Percentiles rank a stretch among this genome's conserved stretches.
phyloP scores from a whole-genome alignment of 2,329 filamentous ascomycete species.

The Colletotrichum eremochloae region DNA sequence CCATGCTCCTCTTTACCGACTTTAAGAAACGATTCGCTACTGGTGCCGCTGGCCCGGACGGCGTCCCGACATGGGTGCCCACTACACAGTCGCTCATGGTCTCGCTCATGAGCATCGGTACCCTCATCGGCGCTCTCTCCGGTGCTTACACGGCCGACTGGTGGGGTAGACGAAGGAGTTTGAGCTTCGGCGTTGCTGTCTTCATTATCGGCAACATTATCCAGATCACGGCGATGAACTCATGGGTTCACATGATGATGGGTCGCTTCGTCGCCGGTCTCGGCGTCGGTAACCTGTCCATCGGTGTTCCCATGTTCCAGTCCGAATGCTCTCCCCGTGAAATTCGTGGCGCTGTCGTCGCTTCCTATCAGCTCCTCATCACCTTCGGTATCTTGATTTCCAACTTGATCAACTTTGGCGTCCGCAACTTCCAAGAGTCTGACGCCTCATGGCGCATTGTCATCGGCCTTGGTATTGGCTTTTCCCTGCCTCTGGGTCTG shows the following conservation, averaged over 20 bases:
- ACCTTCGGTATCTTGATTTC: constrained; percentile 75
- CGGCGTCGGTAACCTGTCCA: constrained; percentile 75
- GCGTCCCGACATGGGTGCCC: constrained; percentile 54
- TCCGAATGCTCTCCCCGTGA: constrained; percentile 72
- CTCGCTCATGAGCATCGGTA: constrained; percentile 68
- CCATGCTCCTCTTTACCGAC: constrained; percentile 64
- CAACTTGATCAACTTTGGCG: constrained; percentile 68
- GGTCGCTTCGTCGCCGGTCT: constrained; percentile 77
- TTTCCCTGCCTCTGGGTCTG: constrained; percentile 64
- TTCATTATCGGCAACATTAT: constrained; percentile 76
- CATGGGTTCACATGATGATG: constrained; percentile 76
- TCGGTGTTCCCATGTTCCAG: constrained; percentile 77
- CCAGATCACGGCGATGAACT: constrained; percentile 70
- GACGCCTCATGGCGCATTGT: constrained; percentile 72
- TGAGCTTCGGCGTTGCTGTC: constrained; percentile 66
- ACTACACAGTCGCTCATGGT: constrained; percentile 66
- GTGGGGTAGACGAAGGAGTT: constrained; percentile 68
- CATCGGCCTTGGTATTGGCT: constrained; percentile 67
- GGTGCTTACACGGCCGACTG: constrained; percentile 69
- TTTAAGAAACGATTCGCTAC: constrained; percentile 70
- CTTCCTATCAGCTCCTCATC: constrained; percentile 81
- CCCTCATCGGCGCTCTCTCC: constrained; percentile 65
- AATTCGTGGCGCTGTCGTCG: constrained; percentile 75
- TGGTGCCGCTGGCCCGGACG: constrained; percentile 50
- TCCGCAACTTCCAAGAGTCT: constrained; percentile 56